Evolutionary conservation across 208 protist species (phyloP), one percentile per base, ranked within the genome.

Genomic region (Leptomonas pyrrhocoris): DNA sequence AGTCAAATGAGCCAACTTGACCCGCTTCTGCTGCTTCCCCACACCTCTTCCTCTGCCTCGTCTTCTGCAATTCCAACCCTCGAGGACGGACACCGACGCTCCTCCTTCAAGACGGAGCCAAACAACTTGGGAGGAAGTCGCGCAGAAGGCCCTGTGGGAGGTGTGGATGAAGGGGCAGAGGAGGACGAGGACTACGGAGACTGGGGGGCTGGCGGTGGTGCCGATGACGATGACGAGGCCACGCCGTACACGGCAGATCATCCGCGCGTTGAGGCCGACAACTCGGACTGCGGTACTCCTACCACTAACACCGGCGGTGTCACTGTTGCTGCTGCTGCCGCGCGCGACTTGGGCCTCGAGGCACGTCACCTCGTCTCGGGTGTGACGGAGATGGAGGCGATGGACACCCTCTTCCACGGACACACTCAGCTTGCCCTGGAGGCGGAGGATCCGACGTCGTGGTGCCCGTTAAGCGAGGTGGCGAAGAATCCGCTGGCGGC

Each of bases 381-480:
- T 21, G 72, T 71, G 13, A 63, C 77, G 11, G 88, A 90, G 64
- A 64, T 96, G 66, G 80, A 90, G 58, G 74, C 79, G 34, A 78
- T 91, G 66, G 89, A 94, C 54, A 65, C 67, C 7, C 74, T 87
- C 16, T 84, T 90, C 49, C 58, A 56, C 64, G 57, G 60, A 7
- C 43, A 67, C 28, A 77, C 79, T 43, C 86, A 86, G 51, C 80
- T 94, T 36, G 89, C 88, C 7, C 80, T 96, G 18, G 89, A 92
- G 75, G 89, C 85, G 15, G 92, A 94, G 28, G 81, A 93, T 68
- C 87, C 85, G 19, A 69, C 74, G 0, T 73, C 68, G 54, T 94
- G 92, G 89, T 94, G 85, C 68, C 89, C 84, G 21, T 74, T 94
- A 34, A 66, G 73, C 28, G 80, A 92, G 51, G 80, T 80, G 51